Conservation (phyloP, 2,329 filamentous ascomycete species). For the Calonectria pauciramosa region DNA sequence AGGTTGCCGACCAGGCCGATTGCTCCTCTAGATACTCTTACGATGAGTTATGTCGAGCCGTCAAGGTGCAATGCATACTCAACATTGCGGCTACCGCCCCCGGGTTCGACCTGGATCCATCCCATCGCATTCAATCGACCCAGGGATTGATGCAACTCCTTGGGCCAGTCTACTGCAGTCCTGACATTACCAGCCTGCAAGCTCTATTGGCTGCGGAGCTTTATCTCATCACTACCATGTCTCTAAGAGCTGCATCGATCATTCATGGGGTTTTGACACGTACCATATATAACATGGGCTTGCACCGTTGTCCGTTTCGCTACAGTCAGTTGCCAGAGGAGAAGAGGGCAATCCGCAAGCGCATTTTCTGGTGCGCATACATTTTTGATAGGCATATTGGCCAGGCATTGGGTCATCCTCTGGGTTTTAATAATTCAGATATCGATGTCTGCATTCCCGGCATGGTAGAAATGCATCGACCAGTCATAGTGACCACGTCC, state of each 20-base stretch:
- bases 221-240: slow-evolving; percentile 62
- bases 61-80: slow-evolving; percentile 65
- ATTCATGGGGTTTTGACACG: slow-evolving; percentile 62
- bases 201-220: slow-evolving; percentile 63
- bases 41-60: slow-evolving; percentile 47
- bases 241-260: slow-evolving; percentile 62
- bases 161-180: slow-evolving; percentile 53
- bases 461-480: slow-evolving; percentile 40
- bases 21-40: slow-evolving; percentile 23
- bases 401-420: slow-evolving; percentile 53
- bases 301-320: slow-evolving; percentile 65
- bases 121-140: slow-evolving; percentile 53
- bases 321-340: slow-evolving; percentile 58
- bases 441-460: slow-evolving; percentile 55
- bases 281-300: slow-evolving; percentile 62
- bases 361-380: slow-evolving; percentile 58
- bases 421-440: slow-evolving; percentile 52
- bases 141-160: slow-evolving; percentile 54
- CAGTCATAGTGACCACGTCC: not conserved
- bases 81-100: slow-evolving; percentile 55
- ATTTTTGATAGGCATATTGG: slow-evolving; percentile 54
- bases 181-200: slow-evolving; percentile 61
- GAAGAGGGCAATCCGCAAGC: slow-evolving; percentile 52
- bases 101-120: slow-evolving; percentile 39
- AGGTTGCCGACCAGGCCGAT: not conserved